Evolutionary conservation across 108 stramenopile genomes (phyloP).

Genomic region (Cyclotella choctawhatcheeana): DNA sequence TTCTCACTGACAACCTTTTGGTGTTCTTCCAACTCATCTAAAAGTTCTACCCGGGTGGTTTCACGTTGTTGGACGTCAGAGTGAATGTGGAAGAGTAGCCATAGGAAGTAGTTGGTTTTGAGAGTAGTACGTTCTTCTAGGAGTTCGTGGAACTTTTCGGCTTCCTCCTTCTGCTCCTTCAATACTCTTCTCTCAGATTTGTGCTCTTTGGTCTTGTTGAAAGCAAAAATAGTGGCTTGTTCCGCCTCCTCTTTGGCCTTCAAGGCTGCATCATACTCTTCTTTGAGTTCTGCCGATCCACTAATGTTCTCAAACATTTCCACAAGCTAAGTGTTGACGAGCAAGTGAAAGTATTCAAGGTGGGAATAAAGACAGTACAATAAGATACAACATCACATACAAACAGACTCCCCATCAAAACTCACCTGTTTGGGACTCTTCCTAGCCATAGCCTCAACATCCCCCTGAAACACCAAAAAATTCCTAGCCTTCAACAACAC

Average conservation of each 20-base stretch:
- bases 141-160: slow-evolving; percentile 84
- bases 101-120: slow-evolving; percentile 88
- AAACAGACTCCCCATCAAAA: no score
- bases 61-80: slow-evolving; percentile 81
- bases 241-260: slow-evolving; percentile 90
- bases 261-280: slow-evolving; percentile 82
- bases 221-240: slow-evolving; percentile 80
- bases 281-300: slow-evolving; percentile 77
- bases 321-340: no score
- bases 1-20: slow-evolving; percentile 63
- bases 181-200: slow-evolving; percentile 84
- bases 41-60: slow-evolving; percentile 54
- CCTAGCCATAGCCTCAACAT: slow-evolving; percentile 95
- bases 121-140: slow-evolving; percentile 69
- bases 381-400: neutral
- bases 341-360: slow-evolving; percentile 1
- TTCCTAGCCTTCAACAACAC: slow-evolving; percentile 98
- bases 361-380: neutral
- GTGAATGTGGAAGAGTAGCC: slow-evolving; percentile 93
- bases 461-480: slow-evolving; percentile 99
- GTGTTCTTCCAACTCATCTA: slow-evolving; percentile 65
- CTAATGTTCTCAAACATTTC: slow-evolving; percentile 95
- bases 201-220: slow-evolving; percentile 92
- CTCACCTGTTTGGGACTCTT: slow-evolving; percentile 90
- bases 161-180: slow-evolving; percentile 96